Base-by-base conservation (phyloP, 495 filamentous ascomycete species). In the Penicillium arizonense region DNA sequence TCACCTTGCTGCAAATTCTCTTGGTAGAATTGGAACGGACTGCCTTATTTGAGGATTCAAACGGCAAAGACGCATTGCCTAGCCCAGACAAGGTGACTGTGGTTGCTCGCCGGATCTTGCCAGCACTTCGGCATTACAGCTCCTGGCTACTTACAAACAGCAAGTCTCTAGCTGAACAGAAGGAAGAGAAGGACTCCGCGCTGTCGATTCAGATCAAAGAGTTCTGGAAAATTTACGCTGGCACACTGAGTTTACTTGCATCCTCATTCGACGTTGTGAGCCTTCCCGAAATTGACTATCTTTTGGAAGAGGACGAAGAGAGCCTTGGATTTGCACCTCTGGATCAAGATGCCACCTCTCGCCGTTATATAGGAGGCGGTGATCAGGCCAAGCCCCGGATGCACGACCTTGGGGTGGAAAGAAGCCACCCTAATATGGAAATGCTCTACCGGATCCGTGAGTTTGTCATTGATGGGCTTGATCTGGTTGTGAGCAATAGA, bases 281-380 rank as follows among this genome's bases (percentile, higher is more conserved):
- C 42, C 73, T 89, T 20, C 81, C 82, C 3, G 67, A 73, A 28
- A 56, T 86, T 10, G 78, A 82, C 18, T 92, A 92, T 63, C 72
- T 91, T 44, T 74, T 94, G 2, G 84, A 88, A 50, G 89, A 94
- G 64, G 89, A 94, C 63, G 83, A 82, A 55, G 82, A 87, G 32
- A 89, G 82, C 14, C 73, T 90, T 48, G 86, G 86, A n/a, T 90
- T 91, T 66, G 73, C 77, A 47, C 89, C 89, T 5, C 69, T 94
- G 18, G 65, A 77, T 20, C 71, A 78, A 50, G 68, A 78, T 9
- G 56, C 73, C 18, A 79, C 77, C n/a, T 70, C 56, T 44, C 73
- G 73, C 28, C 71, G 77, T 56, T 83, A 82, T 61, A 68, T 78
- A 51, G 63, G 63, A 56, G 54, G 63, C 7, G 67, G 70, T 37